Conservation (phyloP, 108 stramenopile genomes). For the Cyclotella cryptica region DNA sequence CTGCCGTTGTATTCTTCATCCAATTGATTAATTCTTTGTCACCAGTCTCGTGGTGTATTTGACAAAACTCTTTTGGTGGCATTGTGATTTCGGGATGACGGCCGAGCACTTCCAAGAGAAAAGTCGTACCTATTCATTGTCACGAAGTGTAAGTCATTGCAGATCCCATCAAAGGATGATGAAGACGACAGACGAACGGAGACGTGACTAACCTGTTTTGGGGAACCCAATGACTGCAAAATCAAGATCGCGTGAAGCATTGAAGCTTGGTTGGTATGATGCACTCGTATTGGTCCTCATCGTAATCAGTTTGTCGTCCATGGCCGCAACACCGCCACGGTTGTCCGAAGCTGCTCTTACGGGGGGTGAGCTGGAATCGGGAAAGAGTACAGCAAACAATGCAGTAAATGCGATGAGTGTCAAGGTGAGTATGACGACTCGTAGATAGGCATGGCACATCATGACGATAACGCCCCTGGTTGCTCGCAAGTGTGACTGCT, state of each 20-base stretch:
- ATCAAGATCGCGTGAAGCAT: slow-evolving; percentile 12
- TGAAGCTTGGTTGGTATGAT: background rate
- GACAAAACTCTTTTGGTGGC: slow-evolving; percentile 7
- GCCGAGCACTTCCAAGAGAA: slow-evolving; percentile 20
- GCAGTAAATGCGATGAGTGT: background rate
- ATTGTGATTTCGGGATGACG: slow-evolving; percentile 18
- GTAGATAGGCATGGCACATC: too few species aligned
- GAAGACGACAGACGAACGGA: background rate
- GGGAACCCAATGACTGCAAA: slow-evolving; percentile 27
- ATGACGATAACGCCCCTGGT: too few species aligned
- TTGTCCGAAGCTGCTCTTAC: background rate
- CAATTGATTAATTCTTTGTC: slow-evolving; percentile 2
- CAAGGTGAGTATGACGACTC: too few species aligned
- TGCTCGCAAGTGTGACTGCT: too few species aligned
- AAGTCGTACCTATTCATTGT: slow-evolving; percentile 17
- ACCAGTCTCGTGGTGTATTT: slow-evolving; percentile 11
- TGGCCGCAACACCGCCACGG: background rate
- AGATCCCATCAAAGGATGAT: too few species aligned
- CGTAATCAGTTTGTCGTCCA: background rate
- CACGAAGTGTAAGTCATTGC: background rate
- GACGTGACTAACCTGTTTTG: slow-evolving; percentile 15
- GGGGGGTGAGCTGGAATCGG: background rate
- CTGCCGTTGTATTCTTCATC: slow-evolving; percentile 11
- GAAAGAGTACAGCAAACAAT: background rate
- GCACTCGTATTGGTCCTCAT: background rate